These are phyloP conservation scores for Fusarium mundagurra DNA, from an alignment of 2,329 filamentous ascomycete species.

Conservation along the genomic window DNA sequence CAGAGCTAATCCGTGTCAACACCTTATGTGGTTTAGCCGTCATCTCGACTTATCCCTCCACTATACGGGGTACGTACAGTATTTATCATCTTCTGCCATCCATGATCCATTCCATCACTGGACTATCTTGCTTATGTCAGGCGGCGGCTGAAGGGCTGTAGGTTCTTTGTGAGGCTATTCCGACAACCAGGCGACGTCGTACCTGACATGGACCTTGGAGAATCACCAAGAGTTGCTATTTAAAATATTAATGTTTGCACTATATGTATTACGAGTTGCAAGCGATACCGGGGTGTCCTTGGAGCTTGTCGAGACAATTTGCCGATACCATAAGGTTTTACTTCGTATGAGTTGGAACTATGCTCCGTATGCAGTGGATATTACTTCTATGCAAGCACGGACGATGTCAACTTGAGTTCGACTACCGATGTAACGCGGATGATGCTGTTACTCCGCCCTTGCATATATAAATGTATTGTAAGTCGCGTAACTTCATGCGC, in stretches of 20 bases:
- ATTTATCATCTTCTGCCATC: constrained; percentile 1
- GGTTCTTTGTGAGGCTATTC: neutral
- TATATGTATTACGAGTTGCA: constrained; percentile 4
- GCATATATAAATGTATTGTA: constrained; percentile 4
- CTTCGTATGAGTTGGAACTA: neutral
- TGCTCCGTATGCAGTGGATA: neutral
- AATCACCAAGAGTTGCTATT: neutral
- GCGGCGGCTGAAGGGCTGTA: neutral
- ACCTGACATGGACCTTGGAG: neutral
- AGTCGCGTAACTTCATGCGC: constrained; percentile 2
- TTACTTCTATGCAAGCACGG: constrained; percentile 6
- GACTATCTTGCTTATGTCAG: neutral
- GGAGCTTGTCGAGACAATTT: constrained; percentile 17
- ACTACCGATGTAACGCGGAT: neutral
- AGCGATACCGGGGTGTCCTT: neutral
- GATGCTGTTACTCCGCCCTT: neutral
- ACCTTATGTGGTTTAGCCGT: constrained; percentile 26
- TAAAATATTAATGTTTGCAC: neutral
- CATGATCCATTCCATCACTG: neutral
- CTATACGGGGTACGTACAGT: neutral
- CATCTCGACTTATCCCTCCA: constrained; percentile 4
- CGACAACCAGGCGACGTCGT: neutral
- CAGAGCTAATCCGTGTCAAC: constrained; percentile 21
- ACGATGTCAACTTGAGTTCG: constrained; percentile 1
- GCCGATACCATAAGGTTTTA: constrained; percentile 10